These are phyloP conservation scores for Calonectria multiphialidica DNA, from an alignment of 2,329 filamentous ascomycete species.

Conservation along the genomic window DNA sequence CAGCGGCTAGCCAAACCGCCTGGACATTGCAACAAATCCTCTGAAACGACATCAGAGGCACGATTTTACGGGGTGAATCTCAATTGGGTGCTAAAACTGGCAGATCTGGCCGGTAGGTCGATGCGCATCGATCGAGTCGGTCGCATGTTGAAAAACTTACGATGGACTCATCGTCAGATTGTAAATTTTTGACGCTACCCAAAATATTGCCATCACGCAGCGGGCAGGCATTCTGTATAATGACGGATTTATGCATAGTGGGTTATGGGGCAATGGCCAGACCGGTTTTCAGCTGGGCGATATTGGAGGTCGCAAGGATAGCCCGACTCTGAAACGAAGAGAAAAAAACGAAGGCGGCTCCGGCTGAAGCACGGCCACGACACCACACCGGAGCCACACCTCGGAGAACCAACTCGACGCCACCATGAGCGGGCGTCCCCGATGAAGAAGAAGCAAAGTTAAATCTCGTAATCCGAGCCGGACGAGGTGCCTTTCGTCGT, in stretches of 20 bases:
- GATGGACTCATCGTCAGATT: background rate
- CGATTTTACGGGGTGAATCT: background rate
- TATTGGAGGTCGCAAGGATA: slow-evolving; percentile 10
- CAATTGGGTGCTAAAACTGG: background rate
- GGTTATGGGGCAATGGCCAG: slow-evolving; percentile 16
- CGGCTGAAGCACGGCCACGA: slow-evolving; percentile 3
- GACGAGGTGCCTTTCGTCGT: background rate
- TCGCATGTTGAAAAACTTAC: background rate
- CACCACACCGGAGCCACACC: background rate
- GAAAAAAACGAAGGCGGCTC: background rate
- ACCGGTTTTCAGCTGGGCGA: slow-evolving; percentile 5
- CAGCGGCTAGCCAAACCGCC: background rate
- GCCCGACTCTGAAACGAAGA: background rate
- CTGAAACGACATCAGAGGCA: no score
- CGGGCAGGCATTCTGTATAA: background rate
- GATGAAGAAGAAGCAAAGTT: background rate
- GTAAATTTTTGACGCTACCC: background rate
- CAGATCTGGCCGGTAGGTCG: background rate
- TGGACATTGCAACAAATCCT: background rate
- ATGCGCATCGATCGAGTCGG: background rate
- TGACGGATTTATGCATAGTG: slow-evolving; percentile 15
- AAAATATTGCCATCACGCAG: background rate
- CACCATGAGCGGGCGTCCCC: background rate
- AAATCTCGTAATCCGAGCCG: background rate
- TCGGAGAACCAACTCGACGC: slow-evolving; percentile 4